phyloP scores from a whole-genome alignment of 1,284 basidiomycete species.

The Wolfiporia cocos region DNA sequence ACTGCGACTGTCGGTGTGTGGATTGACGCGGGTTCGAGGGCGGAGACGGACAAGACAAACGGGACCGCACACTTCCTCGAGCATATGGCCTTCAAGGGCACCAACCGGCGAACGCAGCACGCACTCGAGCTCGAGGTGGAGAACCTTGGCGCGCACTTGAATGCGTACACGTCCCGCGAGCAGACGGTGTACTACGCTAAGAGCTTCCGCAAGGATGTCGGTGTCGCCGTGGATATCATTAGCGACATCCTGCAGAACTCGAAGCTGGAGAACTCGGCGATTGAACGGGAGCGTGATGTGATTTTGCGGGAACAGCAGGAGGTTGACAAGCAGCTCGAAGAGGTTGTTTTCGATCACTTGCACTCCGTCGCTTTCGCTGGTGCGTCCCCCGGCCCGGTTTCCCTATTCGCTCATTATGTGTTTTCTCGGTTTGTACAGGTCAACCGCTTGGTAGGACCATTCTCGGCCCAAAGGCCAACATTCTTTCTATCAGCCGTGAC shows the following conservation, averaged over 20 bases:
- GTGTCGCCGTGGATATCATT: conserved; percentile 92
- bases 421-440: conserved; percentile 35
- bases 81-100: conserved; percentile 97
- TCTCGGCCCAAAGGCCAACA: conserved; percentile 95
- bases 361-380: conserved; percentile 96
- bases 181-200: conserved; percentile 99
- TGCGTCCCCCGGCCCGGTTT: conserved; percentile 29
- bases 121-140: conserved; percentile 96
- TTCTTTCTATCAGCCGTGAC: conserved; percentile 90
- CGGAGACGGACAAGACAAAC: conserved; percentile 91
- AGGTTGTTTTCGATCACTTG: conserved; percentile 98
- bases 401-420: conserved; percentile 2
- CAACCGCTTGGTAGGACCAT: conserved; percentile 97
- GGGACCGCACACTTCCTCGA: conserved; percentile 99
- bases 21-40: conserved; percentile 97
- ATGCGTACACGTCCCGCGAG: conserved; percentile 98
- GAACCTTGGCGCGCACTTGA: conserved; percentile 96
- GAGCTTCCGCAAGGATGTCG: conserved; percentile 96
- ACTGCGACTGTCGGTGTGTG: conserved; percentile 98
- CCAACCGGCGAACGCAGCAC: conserved; percentile 85
- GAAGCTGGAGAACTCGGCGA: conserved; percentile 84
- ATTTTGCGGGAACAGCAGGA: conserved; percentile 98
- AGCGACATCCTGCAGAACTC: conserved; percentile 98
- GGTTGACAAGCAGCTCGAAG: conserved; percentile 97
- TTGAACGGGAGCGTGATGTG: conserved; percentile 96